phyloP scores from a whole-genome alignment of 2,329 filamentous ascomycete genomes.

The Talaromyces sp. region DNA sequence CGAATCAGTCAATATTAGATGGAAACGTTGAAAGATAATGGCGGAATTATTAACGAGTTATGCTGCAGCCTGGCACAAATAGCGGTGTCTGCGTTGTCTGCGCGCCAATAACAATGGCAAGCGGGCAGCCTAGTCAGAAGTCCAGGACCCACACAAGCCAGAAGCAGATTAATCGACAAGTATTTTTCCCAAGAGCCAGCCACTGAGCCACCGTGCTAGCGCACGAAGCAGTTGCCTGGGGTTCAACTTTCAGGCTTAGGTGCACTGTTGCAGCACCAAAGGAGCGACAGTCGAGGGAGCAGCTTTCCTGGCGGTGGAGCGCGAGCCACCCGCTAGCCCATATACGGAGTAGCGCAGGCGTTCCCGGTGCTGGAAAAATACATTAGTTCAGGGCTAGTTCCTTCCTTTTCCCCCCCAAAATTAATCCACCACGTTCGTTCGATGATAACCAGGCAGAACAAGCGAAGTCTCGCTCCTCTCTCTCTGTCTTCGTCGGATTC shows the following conservation, averaged over 20 bases:
- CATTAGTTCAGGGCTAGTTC: not conserved
- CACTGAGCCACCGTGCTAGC: too few species aligned
- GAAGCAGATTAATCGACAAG: not conserved
- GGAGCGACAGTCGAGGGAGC: not conserved
- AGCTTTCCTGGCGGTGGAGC: not conserved
- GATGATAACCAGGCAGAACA: not conserved
- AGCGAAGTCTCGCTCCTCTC: not conserved
- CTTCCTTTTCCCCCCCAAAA: not conserved
- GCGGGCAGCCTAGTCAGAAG: not conserved
- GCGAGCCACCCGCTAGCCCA: not conserved
- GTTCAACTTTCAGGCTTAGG: not conserved
- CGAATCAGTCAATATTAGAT: not conserved
- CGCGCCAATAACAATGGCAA: not conserved
- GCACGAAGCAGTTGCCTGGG: not conserved
- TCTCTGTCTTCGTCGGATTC: not conserved
- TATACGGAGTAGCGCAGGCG: not conserved
- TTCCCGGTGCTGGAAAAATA: not conserved
- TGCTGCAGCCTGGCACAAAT: not conserved
- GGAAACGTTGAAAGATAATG: not conserved
- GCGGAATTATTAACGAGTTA: not conserved
- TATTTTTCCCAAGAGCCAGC: not conserved
- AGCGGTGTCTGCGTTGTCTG: not conserved
- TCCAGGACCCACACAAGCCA: not conserved
- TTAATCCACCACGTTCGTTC: not conserved
- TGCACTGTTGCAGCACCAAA: too few species aligned